Conservation (phyloP, 345 rosid species). For the Moricandia arvensis region DNA sequence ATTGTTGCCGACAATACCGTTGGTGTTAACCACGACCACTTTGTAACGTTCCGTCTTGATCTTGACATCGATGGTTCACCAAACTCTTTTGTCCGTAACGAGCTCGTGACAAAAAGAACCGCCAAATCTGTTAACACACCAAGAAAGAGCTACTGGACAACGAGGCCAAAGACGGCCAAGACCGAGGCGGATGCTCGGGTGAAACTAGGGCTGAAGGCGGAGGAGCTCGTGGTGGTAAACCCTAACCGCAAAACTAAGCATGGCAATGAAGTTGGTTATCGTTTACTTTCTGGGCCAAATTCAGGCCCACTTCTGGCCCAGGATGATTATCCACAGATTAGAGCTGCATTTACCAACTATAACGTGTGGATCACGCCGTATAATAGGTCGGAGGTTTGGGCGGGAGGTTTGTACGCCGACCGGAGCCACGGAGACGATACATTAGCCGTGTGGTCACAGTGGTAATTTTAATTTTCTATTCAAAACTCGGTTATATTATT, state of each 20-base stretch:
- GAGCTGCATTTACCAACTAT: slow-evolving; percentile 50
- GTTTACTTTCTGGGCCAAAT: slow-evolving; percentile 40
- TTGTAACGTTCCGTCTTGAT: slow-evolving; percentile 50
- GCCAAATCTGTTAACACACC: slow-evolving; percentile 28
- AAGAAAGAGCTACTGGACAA: slow-evolving; percentile 59
- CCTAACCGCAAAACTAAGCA: slow-evolving; percentile 47
- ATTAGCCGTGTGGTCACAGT: slow-evolving; percentile 45
- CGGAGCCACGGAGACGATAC: slow-evolving; percentile 55
- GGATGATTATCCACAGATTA: slow-evolving; percentile 50
- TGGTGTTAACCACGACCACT: slow-evolving; percentile 55
- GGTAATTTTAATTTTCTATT: slow-evolving; percentile 21
- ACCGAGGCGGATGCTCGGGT: slow-evolving; percentile 47
- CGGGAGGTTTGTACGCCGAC: slow-evolving; percentile 46
- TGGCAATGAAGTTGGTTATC: slow-evolving; percentile 49
- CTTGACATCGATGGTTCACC: slow-evolving; percentile 53
- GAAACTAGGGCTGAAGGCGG: slow-evolving; percentile 28
- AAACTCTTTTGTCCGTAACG: slow-evolving; percentile 46
- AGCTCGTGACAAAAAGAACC: slow-evolving; percentile 36
- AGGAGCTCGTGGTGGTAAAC: slow-evolving; percentile 42
- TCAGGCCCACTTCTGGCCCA: slow-evolving; percentile 26
- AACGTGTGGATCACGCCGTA: slow-evolving; percentile 62
- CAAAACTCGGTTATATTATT: not conserved
- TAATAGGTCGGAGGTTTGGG: slow-evolving; percentile 55
- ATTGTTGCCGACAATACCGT: slow-evolving; percentile 48
- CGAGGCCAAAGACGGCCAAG: slow-evolving; percentile 39